Conservation (phyloP, 225 moss, liverwort and hornwort species). For the Physcomitrium patens region DNA sequence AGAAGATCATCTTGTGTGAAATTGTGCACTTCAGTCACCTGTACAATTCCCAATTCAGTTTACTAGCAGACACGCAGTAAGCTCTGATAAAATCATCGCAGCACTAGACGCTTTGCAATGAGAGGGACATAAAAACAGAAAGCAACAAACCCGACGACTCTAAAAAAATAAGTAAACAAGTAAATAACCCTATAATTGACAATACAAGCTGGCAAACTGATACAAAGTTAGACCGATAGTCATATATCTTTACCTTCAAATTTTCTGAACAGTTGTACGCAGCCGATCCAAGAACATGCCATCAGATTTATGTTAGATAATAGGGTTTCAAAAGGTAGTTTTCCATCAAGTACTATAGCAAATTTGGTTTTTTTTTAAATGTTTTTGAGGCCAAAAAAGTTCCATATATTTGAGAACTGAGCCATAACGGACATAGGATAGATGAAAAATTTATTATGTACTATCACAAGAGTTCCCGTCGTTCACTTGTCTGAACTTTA, state of each 20-base stretch:
- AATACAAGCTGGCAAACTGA: background rate
- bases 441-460: constrained; percentile 6
- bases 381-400: background rate
- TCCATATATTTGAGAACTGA: background rate
- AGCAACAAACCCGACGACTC: background rate
- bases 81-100: background rate
- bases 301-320: constrained; percentile 23
- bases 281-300: constrained; percentile 21
- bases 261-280: constrained; percentile 25
- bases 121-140: background rate
- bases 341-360: too few relatives aligned
- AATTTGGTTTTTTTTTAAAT: too few relatives aligned
- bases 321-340: too few relatives aligned
- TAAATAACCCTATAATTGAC: too few relatives aligned
- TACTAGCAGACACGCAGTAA: background rate
- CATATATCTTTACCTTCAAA: constrained; percentile 32
- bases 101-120: background rate
- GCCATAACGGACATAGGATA: background rate
- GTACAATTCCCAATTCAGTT: constrained; percentile 19
- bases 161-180: background rate
- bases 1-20: constrained; percentile 78
- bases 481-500: background rate
- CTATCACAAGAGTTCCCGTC: background rate
- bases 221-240: background rate
- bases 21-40: constrained; percentile 71